These are phyloP conservation scores for Hanseniaspora guilliermondii DNA, from an alignment of 805 yeast genomes.

Conservation along the genomic window DNA sequence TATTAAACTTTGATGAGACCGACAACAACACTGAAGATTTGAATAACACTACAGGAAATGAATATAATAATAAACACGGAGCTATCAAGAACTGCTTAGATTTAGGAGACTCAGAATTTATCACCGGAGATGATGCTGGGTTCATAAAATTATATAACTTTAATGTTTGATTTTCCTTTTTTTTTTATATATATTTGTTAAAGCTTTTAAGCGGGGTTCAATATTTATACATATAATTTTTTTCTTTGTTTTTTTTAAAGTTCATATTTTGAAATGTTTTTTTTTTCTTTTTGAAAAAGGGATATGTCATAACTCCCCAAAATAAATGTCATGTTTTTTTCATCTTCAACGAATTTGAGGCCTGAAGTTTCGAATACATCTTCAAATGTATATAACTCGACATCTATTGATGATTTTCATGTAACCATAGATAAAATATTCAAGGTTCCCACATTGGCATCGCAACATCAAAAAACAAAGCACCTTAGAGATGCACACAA, in stretches of 20 bases:
- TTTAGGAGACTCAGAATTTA: slow-evolving; percentile 77
- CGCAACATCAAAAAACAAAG: not conserved
- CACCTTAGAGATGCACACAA: not conserved
- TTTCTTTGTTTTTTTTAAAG: not conserved
- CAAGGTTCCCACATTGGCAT: not conserved
- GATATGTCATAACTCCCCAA: not conserved
- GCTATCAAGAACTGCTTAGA: slow-evolving; percentile 48
- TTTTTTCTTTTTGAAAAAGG: not conserved
- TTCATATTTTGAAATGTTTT: not conserved
- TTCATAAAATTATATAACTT: slow-evolving; percentile 73
- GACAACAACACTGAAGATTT: slow-evolving; percentile 37
- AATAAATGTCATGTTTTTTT: not conserved
- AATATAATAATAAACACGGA: slow-evolving; percentile 14
- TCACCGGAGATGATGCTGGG: slow-evolving; percentile 83
- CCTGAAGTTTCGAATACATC: not conserved
- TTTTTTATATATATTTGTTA: not conserved
- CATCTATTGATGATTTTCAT: not conserved
- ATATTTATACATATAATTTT: too few relatives aligned
- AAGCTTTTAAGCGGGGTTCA: too few relatives aligned
- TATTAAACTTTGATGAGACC: slow-evolving; percentile 74
- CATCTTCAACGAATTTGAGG: not conserved
- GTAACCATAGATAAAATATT: not conserved
- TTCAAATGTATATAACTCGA: not conserved
- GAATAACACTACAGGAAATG: not conserved
- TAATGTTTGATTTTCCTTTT: slow-evolving; percentile 31